Evolutionary conservation across 352 stramenopile genomes (phyloP).

Genomic region (Phytopythium delawarense): DNA sequence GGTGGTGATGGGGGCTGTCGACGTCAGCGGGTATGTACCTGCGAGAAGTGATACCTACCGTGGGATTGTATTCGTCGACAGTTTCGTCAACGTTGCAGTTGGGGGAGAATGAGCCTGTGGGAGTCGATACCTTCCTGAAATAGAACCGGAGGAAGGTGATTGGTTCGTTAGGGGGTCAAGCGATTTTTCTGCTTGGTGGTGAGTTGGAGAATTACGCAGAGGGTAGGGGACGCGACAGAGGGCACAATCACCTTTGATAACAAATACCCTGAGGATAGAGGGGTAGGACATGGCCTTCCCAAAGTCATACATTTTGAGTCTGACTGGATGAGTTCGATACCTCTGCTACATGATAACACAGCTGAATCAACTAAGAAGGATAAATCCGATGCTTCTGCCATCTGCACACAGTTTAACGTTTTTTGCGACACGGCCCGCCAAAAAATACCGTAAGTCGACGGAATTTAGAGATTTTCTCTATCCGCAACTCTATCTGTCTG

Average conservation of each 20-base stretch:
- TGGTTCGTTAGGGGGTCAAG: neutral
- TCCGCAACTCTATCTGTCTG: neutral
- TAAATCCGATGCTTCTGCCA: neutral
- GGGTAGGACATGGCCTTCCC: neutral
- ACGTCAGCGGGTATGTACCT: slow-evolving; percentile 1
- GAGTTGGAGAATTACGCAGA: neutral
- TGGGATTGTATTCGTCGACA: slow-evolving; percentile 2
- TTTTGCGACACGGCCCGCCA: neutral
- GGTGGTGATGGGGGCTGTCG: neutral
- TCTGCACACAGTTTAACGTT: neutral
- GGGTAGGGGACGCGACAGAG: neutral
- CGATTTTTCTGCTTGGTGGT: slow-evolving; percentile 6
- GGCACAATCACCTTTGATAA: neutral
- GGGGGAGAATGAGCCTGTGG: neutral
- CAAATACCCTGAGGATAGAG: neutral
- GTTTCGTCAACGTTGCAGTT: slow-evolving; percentile 11
- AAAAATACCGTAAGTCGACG: neutral
- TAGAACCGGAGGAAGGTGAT: neutral
- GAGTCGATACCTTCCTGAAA: neutral
- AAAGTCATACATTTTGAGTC: neutral
- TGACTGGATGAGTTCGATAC: neutral
- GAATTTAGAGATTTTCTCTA: neutral
- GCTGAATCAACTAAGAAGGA: neutral
- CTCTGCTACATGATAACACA: neutral
- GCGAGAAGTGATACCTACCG: neutral